A percentile compares a stretch with the other conserved stretches of the same genome.
Evolutionary conservation across 306 rosid genomes (phyloP).

Genomic region (Inga laurina): DNA sequence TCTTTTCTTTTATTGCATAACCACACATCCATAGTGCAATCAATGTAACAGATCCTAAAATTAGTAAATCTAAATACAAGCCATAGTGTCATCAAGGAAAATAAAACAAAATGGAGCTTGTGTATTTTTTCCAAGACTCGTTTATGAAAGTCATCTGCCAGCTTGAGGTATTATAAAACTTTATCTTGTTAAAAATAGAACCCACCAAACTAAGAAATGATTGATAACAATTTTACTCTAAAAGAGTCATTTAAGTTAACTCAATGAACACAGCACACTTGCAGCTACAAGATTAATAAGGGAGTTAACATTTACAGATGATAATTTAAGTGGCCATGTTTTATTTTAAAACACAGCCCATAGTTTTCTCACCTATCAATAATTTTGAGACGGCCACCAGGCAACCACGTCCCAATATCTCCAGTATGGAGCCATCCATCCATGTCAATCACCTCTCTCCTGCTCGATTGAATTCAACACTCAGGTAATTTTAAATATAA

Average conservation of each 20-base stretch:
- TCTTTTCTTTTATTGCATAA: background rate
- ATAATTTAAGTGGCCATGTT: constrained; percentile 10
- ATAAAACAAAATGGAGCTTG: background rate
- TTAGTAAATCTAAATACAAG: background rate
- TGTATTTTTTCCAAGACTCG: background rate
- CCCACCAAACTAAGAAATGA: constrained; percentile 21
- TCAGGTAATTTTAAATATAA: constrained; percentile 33
- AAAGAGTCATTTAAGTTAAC: constrained; percentile 13
- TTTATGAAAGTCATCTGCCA: constrained; percentile 3
- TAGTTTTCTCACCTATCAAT: constrained; percentile 76
- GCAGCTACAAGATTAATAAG: background rate
- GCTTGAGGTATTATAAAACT: background rate
- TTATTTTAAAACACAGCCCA: background rate
- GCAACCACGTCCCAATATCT: constrained; percentile 86
- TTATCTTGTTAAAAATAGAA: constrained; percentile 6
- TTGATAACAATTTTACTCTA: constrained; percentile 12
- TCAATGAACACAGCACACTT: constrained; percentile 28
- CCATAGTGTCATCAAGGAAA: background rate
- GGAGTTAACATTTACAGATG: background rate
- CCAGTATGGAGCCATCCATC: constrained; percentile 98
- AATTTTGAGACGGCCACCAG: constrained; percentile 93
- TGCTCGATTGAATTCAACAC: constrained; percentile 39
- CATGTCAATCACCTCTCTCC: constrained; percentile 91
- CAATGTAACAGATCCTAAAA: background rate
- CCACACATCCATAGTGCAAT: background rate